phyloP scores from a whole-genome alignment of 2,329 filamentous ascomycete genomes.

The Falciphora oryzae region DNA sequence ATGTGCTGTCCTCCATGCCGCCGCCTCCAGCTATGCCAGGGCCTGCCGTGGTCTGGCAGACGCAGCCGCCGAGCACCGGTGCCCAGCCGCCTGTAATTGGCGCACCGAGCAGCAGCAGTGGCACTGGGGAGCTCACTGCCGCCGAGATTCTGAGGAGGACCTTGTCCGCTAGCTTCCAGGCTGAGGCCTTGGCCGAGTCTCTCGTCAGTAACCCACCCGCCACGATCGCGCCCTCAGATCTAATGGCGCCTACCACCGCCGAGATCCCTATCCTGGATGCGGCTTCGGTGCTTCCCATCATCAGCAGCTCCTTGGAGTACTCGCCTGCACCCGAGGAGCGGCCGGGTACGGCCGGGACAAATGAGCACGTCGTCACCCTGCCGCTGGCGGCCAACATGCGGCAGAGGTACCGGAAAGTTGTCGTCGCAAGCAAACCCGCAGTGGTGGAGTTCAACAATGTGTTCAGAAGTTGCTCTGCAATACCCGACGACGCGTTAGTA shows the following conservation, averaged over 20 bases:
- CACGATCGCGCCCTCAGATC: conserved; percentile 13
- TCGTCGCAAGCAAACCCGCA: conserved; percentile 36
- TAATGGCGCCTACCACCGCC: conserved; percentile 8
- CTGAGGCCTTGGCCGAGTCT: neutral
- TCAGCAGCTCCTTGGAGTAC: neutral
- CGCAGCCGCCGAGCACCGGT: too few relatives aligned
- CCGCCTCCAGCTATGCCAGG: neutral
- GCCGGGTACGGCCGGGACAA: conserved; percentile 11
- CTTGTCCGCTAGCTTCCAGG: neutral
- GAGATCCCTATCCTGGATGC: conserved; percentile 4
- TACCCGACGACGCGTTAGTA: conserved; percentile 34
- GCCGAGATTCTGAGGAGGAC: neutral
- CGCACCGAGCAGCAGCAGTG: neutral
- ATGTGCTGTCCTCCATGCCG: neutral
- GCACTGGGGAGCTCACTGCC: neutral
- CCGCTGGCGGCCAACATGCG: conserved; percentile 49
- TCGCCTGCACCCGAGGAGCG: conserved; percentile 12
- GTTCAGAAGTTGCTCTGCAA: conserved; percentile 31
- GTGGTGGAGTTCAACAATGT: conserved; percentile 39
- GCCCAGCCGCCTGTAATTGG: too few relatives aligned
- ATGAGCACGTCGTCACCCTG: conserved; percentile 49
- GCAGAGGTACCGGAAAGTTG: conserved; percentile 42
- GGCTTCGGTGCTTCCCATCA: neutral
- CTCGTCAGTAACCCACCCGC: neutral
- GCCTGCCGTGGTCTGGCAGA: neutral